Base-by-base conservation (phyloP, 1,284 basidiomycete genomes). In the Macrocystidia cucumis region DNA sequence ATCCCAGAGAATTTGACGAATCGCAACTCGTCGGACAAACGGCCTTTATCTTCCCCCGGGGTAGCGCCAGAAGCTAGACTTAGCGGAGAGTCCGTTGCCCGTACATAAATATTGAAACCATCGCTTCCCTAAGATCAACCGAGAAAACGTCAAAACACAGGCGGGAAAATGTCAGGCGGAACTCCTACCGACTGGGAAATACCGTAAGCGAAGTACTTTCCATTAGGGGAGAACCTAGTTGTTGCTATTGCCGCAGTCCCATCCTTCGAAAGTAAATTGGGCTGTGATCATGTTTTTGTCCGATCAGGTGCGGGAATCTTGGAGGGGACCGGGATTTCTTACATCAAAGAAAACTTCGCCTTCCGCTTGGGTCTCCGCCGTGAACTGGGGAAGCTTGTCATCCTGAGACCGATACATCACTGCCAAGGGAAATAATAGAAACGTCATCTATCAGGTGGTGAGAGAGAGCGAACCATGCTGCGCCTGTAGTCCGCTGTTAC, bases 341-440 rank as follows among this genome's bases (percentile, higher is more conserved):
- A 83, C 79, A 51, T 90, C 82, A 45, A 90, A 88, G 55, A 84
- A 90, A 7, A 88, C 63, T 50, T 88, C 81, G 26, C 69, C 72
- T 5, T 64, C 68, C 21, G 59, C 50, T 22, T 58, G 62, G 29
- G 57, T 54, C 9, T 62, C 60, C 17, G 63, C 46, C 26, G 67
- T 67, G 42, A 76, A 66, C 40, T 72, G 62, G 9, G 78, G 77
- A 23, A 81, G 60, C 9, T 52, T 57, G 3, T 55, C 57, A 43
- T 72, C 67, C 44, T 56, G 72, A 24, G 78, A 85, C 20, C 86
- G 73, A 54, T 80, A 83, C 37, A 85, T 56, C n/a, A 77, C 75
- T 72, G 49, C 26, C 19, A 11, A 32, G 24, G 6, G 26, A 35
- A 17, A 4, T 17, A 9, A 21, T 37, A 12, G 31, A 35, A 32